Conservation (phyloP, 202 grass and related monocot species). For the Eragrostis tef region DNA sequence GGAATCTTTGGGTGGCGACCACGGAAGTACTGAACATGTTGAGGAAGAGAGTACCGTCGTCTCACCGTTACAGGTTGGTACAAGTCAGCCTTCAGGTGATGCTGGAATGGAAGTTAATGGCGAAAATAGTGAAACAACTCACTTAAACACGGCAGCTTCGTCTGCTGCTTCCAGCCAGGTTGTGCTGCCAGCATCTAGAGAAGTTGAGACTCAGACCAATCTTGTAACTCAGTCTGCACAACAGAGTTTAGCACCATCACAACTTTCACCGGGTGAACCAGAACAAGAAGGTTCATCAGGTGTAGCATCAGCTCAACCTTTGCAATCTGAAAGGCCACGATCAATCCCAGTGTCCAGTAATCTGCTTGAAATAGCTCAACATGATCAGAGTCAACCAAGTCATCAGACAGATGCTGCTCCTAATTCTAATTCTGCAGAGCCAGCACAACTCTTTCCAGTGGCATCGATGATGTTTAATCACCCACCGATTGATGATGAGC, state of each 20-base stretch:
- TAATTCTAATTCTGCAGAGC: slow-evolving; percentile 36
- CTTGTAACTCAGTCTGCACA: slow-evolving; percentile 38
- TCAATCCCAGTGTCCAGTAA: slow-evolving; percentile 32
- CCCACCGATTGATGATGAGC: slow-evolving; percentile 62
- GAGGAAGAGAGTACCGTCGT: slow-evolving; percentile 28
- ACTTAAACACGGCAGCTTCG: slow-evolving; percentile 12
- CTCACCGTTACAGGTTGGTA: slow-evolving; percentile 15
- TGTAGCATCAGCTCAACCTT: slow-evolving; percentile 28
- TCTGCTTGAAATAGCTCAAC: slow-evolving; percentile 41
- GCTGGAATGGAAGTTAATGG: slow-evolving; percentile 43
- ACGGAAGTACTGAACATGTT: slow-evolving; percentile 26
- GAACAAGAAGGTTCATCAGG: slow-evolving; percentile 30
- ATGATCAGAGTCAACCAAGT: slow-evolving; percentile 39
- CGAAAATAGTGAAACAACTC: slow-evolving; percentile 9
- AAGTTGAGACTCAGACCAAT: slow-evolving; percentile 40
- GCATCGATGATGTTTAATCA: slow-evolving; percentile 64
- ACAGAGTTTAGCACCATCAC: slow-evolving; percentile 38
- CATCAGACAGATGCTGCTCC: slow-evolving; percentile 34
- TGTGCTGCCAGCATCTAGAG: slow-evolving; percentile 36
- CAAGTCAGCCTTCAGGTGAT: slow-evolving; percentile 42
- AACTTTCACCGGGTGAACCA: slow-evolving; percentile 15
- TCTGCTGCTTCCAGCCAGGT: slow-evolving; percentile 12
- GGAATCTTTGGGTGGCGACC: slow-evolving; percentile 40
- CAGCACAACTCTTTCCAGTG: slow-evolving; percentile 67
- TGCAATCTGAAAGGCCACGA: slow-evolving; percentile 47